Evolutionary conservation across 2,329 filamentous ascomycete species (phyloP).

Genomic region (Volutella citrinella): DNA sequence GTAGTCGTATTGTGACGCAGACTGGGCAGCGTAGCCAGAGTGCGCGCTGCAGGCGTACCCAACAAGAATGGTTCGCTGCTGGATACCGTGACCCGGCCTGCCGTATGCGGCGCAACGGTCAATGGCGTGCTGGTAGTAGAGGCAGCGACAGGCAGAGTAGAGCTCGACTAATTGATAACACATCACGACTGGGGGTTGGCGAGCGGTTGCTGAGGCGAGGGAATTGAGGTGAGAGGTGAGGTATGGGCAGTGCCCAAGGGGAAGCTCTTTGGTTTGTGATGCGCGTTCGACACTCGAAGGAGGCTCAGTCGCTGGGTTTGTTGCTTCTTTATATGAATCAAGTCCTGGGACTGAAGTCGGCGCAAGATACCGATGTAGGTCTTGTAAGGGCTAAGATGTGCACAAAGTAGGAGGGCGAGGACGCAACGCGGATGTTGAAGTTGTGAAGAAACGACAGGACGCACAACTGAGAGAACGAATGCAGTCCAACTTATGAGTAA

Average conservation of each 20-base stretch:
- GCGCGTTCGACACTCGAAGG: slow-evolving; percentile 2
- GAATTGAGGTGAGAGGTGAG: slow-evolving; percentile 6
- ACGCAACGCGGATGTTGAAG: slow-evolving; percentile 10
- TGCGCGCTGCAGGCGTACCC: slow-evolving; percentile 67
- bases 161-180: slow-evolving; percentile 84
- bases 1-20: slow-evolving; percentile 41
- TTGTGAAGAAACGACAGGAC: too few relatives aligned
- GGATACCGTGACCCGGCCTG: slow-evolving; percentile 66
- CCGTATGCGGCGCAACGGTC: slow-evolving; percentile 78
- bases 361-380: too few relatives aligned
- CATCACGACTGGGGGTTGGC: slow-evolving; percentile 51
- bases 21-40: slow-evolving; percentile 34
- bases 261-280: slow-evolving; percentile 4
- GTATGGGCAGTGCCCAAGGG: slow-evolving; percentile 8
- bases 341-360: too few relatives aligned
- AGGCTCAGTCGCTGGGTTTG: not conserved
- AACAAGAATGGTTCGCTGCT: slow-evolving; percentile 75
- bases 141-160: slow-evolving; percentile 81
- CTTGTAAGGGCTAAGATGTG: slow-evolving; percentile 2
- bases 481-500: slow-evolving; percentile 12
- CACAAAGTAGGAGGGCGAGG: too few relatives aligned
- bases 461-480: slow-evolving; percentile 17
- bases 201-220: slow-evolving; percentile 10
- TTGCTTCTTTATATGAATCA: too few relatives aligned
- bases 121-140: slow-evolving; percentile 84